Conservation (phyloP, 768 basidiomycete species). For the Russula vinacea region DNA sequence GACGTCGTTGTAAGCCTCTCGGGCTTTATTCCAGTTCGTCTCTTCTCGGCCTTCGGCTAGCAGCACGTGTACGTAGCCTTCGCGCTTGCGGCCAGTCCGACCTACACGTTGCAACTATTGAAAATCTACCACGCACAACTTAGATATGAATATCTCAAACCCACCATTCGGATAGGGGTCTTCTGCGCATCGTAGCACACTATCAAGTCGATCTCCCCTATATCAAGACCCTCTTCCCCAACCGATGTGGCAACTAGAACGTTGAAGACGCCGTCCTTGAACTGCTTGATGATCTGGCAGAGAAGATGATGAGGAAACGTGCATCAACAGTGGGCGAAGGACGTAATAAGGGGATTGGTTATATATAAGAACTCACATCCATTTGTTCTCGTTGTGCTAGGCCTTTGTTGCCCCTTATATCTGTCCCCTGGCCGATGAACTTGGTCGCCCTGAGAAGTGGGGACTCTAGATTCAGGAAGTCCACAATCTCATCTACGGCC, state of each 20-base stretch:
- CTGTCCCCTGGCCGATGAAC: conserved; percentile 88
- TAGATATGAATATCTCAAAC: conserved; percentile 28
- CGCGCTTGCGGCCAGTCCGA: conserved; percentile 88
- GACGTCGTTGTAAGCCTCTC: conserved; percentile 80
- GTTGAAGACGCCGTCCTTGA: conserved; percentile 85
- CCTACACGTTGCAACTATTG: conserved; percentile 90
- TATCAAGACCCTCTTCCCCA: conserved; percentile 97
- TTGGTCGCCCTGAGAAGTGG: conserved; percentile 78
- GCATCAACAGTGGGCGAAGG: neutral
- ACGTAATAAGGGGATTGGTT: conserved; percentile 8
- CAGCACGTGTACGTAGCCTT: conserved; percentile 86
- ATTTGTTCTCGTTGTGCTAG: conserved; percentile 89
- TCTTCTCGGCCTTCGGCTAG: conserved; percentile 92
- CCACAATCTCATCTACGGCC: conserved; percentile 88
- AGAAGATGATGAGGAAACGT: conserved; percentile 2
- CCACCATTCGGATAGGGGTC: conserved; percentile 92
- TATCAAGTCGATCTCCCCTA: conserved; percentile 95
- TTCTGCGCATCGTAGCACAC: conserved; percentile 97
- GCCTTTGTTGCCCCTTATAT: conserved; percentile 84
- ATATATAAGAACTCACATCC: conserved; percentile 49
- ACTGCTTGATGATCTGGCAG: conserved; percentile 73
- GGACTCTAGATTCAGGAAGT: conserved; percentile 66
- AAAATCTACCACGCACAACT: neutral
- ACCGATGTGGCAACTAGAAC: conserved; percentile 94
- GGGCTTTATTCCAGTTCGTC: conserved; percentile 82